Conservation (phyloP, 345 rosid species). For the Bruguiera gymnorhiza region DNA sequence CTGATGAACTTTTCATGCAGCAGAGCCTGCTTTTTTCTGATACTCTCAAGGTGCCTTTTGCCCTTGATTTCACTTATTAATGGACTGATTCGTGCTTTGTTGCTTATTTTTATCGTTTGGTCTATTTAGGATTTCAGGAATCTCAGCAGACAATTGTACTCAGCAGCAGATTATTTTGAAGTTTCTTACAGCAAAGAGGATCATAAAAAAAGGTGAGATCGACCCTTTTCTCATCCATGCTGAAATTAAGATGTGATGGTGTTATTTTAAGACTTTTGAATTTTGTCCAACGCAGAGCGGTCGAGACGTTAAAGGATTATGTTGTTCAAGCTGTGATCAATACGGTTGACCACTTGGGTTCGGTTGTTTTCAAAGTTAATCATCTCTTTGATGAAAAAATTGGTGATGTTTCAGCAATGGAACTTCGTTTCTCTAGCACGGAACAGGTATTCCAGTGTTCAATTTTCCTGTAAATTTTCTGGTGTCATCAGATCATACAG, state of each 20-base stretch:
- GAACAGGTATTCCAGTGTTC: slow-evolving; percentile 50
- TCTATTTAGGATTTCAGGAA: slow-evolving; percentile 66
- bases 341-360: slow-evolving; percentile 87
- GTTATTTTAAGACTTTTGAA: not conserved
- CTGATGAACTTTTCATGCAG: slow-evolving; percentile 69
- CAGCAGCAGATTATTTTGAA: slow-evolving; percentile 88
- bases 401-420: slow-evolving; percentile 43
- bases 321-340: slow-evolving; percentile 67
- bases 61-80: not conserved
- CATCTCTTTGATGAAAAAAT: slow-evolving; percentile 46
- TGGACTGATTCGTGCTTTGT: not conserved
- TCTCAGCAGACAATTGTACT: slow-evolving; percentile 66
- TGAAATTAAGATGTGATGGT: not conserved
- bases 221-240: not conserved
- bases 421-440: slow-evolving; percentile 49
- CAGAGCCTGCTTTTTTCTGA: slow-evolving; percentile 65
- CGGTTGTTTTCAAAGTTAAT: slow-evolving; percentile 66
- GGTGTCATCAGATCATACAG: not conserved
- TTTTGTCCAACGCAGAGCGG: slow-evolving; percentile 37
- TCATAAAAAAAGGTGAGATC: slow-evolving; percentile 67
- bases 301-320: slow-evolving; percentile 66
- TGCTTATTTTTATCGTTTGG: not conserved
- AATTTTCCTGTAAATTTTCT: too few relatives aligned
- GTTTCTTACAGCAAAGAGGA: slow-evolving; percentile 48
- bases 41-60: slow-evolving; percentile 56